Evolutionary conservation across 73 alveolate genomes (phyloP).

Genomic region (Paramecium primaurelia): DNA sequence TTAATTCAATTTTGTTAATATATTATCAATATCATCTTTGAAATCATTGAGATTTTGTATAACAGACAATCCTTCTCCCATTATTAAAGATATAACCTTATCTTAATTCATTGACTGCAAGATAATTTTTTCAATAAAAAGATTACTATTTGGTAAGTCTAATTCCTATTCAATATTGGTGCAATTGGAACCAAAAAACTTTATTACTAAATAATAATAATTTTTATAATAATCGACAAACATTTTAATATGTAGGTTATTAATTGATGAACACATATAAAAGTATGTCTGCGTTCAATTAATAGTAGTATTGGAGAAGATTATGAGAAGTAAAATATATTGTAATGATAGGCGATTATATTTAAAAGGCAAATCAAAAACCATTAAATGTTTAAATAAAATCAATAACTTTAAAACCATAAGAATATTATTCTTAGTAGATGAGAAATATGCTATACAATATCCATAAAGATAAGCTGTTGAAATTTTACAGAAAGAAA

Average conservation of each 20-base stretch:
- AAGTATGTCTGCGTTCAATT: background rate
- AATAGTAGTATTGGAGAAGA: background rate
- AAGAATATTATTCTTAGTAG: background rate
- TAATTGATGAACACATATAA: background rate
- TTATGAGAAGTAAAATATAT: background rate
- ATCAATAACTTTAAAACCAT: slow-evolving; percentile 39
- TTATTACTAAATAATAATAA: background rate
- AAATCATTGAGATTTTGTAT: background rate
- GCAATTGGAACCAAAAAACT: slow-evolving; percentile 23
- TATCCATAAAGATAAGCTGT: background rate
- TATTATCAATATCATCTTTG: background rate
- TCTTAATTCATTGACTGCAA: background rate
- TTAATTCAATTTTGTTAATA: background rate
- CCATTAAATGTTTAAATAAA: background rate
- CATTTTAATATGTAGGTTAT: background rate
- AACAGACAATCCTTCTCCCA: background rate
- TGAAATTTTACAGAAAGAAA: background rate
- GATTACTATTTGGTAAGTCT: background rate
- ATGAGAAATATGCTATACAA: background rate
- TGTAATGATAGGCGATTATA: background rate
- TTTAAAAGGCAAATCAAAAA: background rate
- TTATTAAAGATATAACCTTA: background rate
- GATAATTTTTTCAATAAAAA: background rate
- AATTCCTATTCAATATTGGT: background rate
- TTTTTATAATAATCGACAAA: background rate